Evolutionary conservation across 805 yeast species (phyloP), one percentile per base, ranked within the genome.

Genomic region (Candida xyloterini): DNA sequence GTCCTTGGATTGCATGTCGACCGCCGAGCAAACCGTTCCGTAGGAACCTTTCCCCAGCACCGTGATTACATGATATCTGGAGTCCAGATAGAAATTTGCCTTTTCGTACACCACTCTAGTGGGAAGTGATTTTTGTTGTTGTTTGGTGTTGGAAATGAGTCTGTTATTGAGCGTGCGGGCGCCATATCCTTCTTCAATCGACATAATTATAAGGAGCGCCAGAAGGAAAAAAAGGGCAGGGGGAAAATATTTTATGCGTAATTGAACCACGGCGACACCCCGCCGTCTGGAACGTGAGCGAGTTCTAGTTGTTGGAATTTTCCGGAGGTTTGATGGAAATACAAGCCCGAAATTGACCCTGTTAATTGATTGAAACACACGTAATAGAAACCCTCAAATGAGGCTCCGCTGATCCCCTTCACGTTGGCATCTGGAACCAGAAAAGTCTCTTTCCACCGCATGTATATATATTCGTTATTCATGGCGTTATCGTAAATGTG

Each of bases 361-460:
- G 82, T 79, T 6, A 68, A 45, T 55, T 87, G 90, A 60, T 85
- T 85, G 53, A 89, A 80, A 30, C 88, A 86, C 21, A 89, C 77
- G 58, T 89, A 90, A 62, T 90, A 90, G 58, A 89, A 89, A 0
- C 98, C 98, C 30, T 89, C 96, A 60, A 82, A 90, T 2, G 95
- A 84, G 0, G 96, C 96, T 11, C 76, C 91, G 48, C 66, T 68
- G 42, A 75, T 75, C 49, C 72, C 77, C 44, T 69, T 74, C n/a
- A 81, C 65, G 41, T 66, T 63, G 22, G 88, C 79, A 62, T 88
- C 95, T 0, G 95, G 95, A 7, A 85, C 80, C 44, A 90, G 64
- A 55, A 88, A 88, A 53, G 80, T 77, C 61, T 90, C 98, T 63
- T 90, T 90, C 98, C 98, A 90, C 50, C 96, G 73, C 96, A 90